A percentile compares a stretch with the other conserved stretches of the same genome.
These are phyloP conservation scores for Magnaporthiopsis rhizophila DNA, from an alignment of 2,329 filamentous ascomycete species.

Conservation along the genomic window DNA sequence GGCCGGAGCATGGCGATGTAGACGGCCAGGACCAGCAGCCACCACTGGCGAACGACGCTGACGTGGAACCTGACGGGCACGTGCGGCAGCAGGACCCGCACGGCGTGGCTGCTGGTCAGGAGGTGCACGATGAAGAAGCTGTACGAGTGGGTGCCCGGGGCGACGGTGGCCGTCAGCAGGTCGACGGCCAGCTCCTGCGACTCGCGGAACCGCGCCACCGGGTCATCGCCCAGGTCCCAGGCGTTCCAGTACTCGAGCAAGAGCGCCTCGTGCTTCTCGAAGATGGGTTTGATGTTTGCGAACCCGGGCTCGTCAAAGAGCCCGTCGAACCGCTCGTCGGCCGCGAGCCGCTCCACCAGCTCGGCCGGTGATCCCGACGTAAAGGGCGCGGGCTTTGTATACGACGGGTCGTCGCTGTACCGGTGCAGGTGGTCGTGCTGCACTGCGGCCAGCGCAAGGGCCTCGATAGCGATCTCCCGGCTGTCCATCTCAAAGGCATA, in stretches of 20 bases:
- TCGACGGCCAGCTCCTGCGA: conserved; percentile 56
- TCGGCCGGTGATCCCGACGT: conserved; percentile 54
- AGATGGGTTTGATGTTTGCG: conserved; percentile 59
- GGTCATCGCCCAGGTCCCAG: conserved; percentile 61
- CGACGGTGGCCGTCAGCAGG: conserved; percentile 53
- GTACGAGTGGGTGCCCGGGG: conserved; percentile 54
- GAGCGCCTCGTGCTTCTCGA: conserved; percentile 59
- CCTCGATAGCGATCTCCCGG: conserved; percentile 82
- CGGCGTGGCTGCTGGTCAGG: conserved; percentile 78
- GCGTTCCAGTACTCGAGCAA: conserved; percentile 87
- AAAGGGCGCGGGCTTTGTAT: conserved; percentile 56
- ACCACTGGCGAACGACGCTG: conserved; percentile 76
- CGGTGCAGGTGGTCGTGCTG: conserved; percentile 54
- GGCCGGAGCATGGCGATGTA: conserved; percentile 74
- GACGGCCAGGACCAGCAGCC: conserved; percentile 69
- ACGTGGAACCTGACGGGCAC: conserved; percentile 68
- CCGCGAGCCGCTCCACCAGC: conserved; percentile 60
- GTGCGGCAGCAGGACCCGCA: conserved; percentile 75
- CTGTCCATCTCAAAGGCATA: conserved; percentile 86
- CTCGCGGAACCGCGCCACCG: conserved; percentile 65
- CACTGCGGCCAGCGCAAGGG: conserved; percentile 58
- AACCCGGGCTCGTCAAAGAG: conserved; percentile 51
- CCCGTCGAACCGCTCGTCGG: conserved; percentile 62
- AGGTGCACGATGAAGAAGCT: conserved; percentile 80
- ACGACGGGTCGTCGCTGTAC: conserved; percentile 64